Evolutionary conservation across 257 asterid genomes (phyloP), one percentile per base, ranked within the genome.

Genomic region (Capsicum chinense): DNA sequence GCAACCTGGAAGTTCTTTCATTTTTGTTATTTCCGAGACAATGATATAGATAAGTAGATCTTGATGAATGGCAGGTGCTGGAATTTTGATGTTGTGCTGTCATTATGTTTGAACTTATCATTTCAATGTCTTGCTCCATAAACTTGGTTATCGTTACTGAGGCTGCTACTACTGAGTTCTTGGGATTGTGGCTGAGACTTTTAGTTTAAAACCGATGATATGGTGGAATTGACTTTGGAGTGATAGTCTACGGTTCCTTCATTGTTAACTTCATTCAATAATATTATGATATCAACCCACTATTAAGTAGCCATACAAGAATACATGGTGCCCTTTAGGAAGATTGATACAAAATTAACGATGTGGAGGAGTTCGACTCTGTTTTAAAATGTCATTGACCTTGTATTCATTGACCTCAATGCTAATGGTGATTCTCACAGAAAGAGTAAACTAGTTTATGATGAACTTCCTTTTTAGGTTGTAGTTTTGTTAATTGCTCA

Each of bases 401-500:
- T 44, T 71, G 79, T 44, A n/a, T 44, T 44, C 14, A 8, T 62
- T 4, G 69, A 12, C 47, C n/a, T 64, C 71, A 64, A 64, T 33
- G 47, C 71, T 64, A 26, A 12, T 64, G 71, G n/a, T 33, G 47
- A 33, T 33, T 13, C 71, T 33, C 10, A 64, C 10, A 15, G 58
- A 19, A 73, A 73, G 6, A 47, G 80, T 73, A 73, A 48, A 74
- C 57, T 48, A 74, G 6, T 21, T 74, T 74, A 12, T 7, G 13
- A 47, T 4, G 2, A 52, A 26, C 14, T 13, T 76, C 63, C 21
- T 54, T 78, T 26, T 14, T 78, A 33, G 50, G 59, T 52, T 78
- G 81, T 26, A 78, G 64, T 78, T 78, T 26, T 54, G 64, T 50
- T 12, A 74, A 74, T 74, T 50, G 19, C 62, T 74, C n/a, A 50